Evolutionary conservation across 208 protist species (phyloP).

Genomic region (Angomonas deanei): DNA sequence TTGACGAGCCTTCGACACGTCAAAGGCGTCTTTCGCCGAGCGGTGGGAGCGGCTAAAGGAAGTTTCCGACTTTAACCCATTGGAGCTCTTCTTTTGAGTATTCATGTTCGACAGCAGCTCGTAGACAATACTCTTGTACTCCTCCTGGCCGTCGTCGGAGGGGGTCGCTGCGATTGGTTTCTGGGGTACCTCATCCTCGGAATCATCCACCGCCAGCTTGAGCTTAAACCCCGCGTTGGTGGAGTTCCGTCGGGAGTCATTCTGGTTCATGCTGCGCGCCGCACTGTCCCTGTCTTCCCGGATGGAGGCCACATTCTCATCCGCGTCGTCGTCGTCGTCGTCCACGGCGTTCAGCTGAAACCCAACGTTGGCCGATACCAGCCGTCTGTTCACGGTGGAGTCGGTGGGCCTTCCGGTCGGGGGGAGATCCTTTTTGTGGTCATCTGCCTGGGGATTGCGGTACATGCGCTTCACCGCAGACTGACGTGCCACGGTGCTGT

Average conservation of each 20-base stretch:
- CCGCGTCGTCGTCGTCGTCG: conserved; percentile 22
- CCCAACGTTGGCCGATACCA: conserved; percentile 4
- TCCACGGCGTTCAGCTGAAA: conserved; percentile 21
- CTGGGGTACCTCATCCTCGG: conserved; percentile 12
- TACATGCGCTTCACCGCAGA: conserved; percentile 21
- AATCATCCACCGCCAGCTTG: conserved; percentile 19
- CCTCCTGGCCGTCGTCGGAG: background rate
- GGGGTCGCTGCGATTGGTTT: background rate
- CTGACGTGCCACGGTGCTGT: background rate
- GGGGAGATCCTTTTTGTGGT: background rate
- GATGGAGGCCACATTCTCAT: conserved; percentile 8
- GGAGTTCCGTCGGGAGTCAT: background rate
- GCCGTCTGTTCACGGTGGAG: background rate
- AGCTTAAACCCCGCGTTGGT: conserved; percentile 13
- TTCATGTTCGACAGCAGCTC: background rate
- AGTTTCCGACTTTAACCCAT: background rate
- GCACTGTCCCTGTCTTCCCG: background rate
- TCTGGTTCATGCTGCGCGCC: background rate
- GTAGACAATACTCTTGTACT: background rate
- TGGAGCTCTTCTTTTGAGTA: background rate
- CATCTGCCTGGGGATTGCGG: conserved; percentile 8
- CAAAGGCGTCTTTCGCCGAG: background rate
- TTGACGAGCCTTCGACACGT: background rate
- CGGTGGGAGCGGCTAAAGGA: background rate
- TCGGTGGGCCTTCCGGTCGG: background rate